Base-by-base conservation (phyloP, 2,329 filamentous ascomycete species). In the Chalara sp. region DNA sequence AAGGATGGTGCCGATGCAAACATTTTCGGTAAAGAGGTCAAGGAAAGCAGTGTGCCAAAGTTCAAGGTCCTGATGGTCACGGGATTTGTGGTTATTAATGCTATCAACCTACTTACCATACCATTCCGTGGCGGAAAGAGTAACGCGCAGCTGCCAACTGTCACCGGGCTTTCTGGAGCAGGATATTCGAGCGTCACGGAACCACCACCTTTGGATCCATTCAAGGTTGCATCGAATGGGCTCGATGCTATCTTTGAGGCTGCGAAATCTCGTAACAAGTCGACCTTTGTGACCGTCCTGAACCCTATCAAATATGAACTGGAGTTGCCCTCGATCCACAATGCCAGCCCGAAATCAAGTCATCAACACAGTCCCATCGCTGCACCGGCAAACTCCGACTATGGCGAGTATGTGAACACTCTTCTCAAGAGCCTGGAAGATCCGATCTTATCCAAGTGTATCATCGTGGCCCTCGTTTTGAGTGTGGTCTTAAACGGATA, bases 51-150 rank as follows among this genome's bases (percentile, higher is more conserved):
- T 63, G 86, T 99, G 28, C 92, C 91, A 55, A 95, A 90, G 64
- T 99, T 99, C 79, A 99, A 99, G 78, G 84, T 96, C 53, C 75
- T 96, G 58, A 97, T 99, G 92, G 87, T 99, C 35, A 84, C 83
- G 51, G 92, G 92, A 5, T 96, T 99, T 67, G 75, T 97, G 57
- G 70, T 95, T 49, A 82, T 99, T 73, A 99, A 99, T 65, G 73
- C 92, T 40, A 72, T 95, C 60, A 99, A 99, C 67, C 74, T 97
- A 39, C 86, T 83, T 67, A 93, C 90, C 3, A 88, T 97, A 60
- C 90, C 90, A 7, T 96, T 97, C 76, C 83, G 89, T 52, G 84
- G 77, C 47, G 71, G 73, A 6, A 74, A 73, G 35, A 73, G 73
- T 51, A 81, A 62, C 67, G 73, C 46, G 54, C 66, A 54, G 70